Percentiles rank a stretch among this genome's conserved stretches.
These are phyloP conservation scores for Rhizopogon vesiculosus DNA, from an alignment of 768 basidiomycete species.

Conservation along the genomic window DNA sequence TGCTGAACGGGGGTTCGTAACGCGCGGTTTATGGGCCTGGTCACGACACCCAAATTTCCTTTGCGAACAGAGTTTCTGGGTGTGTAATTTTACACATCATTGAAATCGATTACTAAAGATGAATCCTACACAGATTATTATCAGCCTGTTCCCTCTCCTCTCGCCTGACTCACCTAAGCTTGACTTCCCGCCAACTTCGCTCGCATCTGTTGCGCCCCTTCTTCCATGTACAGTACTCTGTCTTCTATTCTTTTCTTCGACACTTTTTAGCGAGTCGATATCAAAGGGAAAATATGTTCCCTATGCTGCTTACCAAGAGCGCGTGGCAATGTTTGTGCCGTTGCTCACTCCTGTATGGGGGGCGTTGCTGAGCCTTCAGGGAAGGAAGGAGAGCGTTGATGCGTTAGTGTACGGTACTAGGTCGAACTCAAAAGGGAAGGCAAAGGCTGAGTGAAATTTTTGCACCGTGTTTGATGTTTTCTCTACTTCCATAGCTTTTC, in stretches of 20 bases:
- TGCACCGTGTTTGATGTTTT: background rate
- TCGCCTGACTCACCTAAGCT: slow-evolving; percentile 29
- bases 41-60: slow-evolving; percentile 90
- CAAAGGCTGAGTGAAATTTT: slow-evolving; percentile 16
- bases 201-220: slow-evolving; percentile 32
- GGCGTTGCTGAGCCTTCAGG: slow-evolving; percentile 30
- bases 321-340: slow-evolving; percentile 80
- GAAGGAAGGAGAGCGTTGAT: slow-evolving; percentile 34
- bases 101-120: slow-evolving; percentile 3
- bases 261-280: slow-evolving; percentile 77
- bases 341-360: slow-evolving; percentile 42
- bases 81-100: slow-evolving; percentile 26
- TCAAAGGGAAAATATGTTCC: slow-evolving; percentile 64
- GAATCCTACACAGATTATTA: slow-evolving; percentile 46
- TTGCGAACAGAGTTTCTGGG: slow-evolving; percentile 89
- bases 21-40: slow-evolving; percentile 82
- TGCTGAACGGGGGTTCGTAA: slow-evolving; percentile 76
- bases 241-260: slow-evolving; percentile 72
- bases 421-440: slow-evolving; percentile 2
- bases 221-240: slow-evolving; percentile 60
- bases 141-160: slow-evolving; percentile 62
- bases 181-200: slow-evolving; percentile 17
- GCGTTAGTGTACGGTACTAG: slow-evolving; percentile 39
- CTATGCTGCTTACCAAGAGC: slow-evolving; percentile 68
- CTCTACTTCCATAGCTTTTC: background rate